Evolutionary conservation across 768 basidiomycete genomes (phyloP).

Genomic region (Leccinum pellstonianum): DNA sequence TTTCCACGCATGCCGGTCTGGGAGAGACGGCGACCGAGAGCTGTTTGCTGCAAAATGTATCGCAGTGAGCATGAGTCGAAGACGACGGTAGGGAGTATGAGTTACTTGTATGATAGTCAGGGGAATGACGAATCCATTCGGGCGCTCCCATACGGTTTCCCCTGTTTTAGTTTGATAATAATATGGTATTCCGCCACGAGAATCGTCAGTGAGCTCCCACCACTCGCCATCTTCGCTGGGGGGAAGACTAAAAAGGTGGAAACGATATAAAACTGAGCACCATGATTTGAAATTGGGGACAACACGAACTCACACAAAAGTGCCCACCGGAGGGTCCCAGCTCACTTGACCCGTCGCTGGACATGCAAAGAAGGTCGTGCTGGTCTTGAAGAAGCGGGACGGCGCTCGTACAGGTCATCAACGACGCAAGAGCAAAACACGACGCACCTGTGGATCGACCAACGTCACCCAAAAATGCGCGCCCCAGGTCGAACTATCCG

Average conservation of each 20-base stretch:
- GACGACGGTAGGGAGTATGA: constrained; percentile 3
- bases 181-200: constrained; percentile 80
- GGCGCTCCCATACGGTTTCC: constrained; percentile 92
- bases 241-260: constrained; percentile 57
- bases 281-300: constrained; percentile 17
- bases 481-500: constrained; percentile 66
- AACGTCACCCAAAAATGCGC: constrained; percentile 95
- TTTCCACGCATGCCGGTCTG: constrained; percentile 42
- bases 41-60: constrained; percentile 53
- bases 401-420: constrained; percentile 10
- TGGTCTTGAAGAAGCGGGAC: constrained; percentile 38
- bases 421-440: constrained; percentile 7
- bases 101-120: constrained; percentile 81
- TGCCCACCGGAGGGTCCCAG: constrained; percentile 90
- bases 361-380: constrained; percentile 84
- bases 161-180: constrained; percentile 93
- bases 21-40: constrained; percentile 69
- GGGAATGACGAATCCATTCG: constrained; percentile 86
- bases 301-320: constrained; percentile 67
- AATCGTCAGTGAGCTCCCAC: constrained; percentile 92
- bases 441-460: constrained; percentile 81
- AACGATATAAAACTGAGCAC: constrained; percentile 10
- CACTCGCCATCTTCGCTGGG: constrained; percentile 85
- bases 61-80: constrained; percentile 5
- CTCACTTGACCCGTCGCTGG: constrained; percentile 89